Evolutionary conservation across 208 protist species (phyloP).

Genomic region (Endotrypanum monterogeii): DNA sequence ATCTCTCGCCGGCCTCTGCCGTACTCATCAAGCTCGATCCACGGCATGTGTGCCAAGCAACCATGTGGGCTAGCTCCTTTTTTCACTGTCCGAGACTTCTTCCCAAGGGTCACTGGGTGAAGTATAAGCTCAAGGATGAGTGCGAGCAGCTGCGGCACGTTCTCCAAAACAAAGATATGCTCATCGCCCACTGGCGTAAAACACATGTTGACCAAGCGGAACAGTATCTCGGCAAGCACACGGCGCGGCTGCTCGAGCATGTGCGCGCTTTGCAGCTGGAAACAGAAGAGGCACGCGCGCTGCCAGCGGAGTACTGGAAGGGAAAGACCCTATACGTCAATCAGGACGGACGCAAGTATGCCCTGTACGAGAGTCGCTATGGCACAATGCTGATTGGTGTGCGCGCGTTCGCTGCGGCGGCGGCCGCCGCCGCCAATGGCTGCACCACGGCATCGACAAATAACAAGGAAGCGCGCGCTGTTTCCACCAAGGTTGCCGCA

Average conservation of each 20-base stretch:
- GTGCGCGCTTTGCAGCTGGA: constrained; percentile 65
- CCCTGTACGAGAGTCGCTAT: constrained; percentile 53
- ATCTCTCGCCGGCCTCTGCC: constrained; percentile 31
- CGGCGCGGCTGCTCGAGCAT: constrained; percentile 52
- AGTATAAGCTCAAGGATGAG: constrained; percentile 92
- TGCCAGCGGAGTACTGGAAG: constrained; percentile 45
- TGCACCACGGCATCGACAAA: not conserved
- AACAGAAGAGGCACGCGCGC: constrained; percentile 57
- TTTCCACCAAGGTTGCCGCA: not conserved
- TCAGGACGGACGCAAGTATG: constrained; percentile 71
- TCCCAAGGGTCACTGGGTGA: constrained; percentile 52
- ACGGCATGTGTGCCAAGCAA: constrained; percentile 49
- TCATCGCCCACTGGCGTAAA: constrained; percentile 72
- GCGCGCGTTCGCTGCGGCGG: constrained; percentile 40
- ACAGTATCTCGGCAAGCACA: constrained; percentile 59
- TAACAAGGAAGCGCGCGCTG: not conserved
- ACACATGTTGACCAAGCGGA: constrained; percentile 32
- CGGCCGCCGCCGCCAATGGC: not conserved
- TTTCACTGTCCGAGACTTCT: constrained; percentile 58
- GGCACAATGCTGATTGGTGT: constrained; percentile 82
- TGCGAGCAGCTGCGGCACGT: constrained; percentile 67
- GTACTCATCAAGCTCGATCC: constrained; percentile 44
- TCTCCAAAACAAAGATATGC: constrained; percentile 79
- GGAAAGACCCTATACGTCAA: constrained; percentile 44
- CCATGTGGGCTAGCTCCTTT: constrained; percentile 72